Percentiles rank a stretch among this genome's conserved stretches.
Evolutionary conservation across 768 basidiomycete species (phyloP).

Genomic region (Gelatoporia subvermispora): DNA sequence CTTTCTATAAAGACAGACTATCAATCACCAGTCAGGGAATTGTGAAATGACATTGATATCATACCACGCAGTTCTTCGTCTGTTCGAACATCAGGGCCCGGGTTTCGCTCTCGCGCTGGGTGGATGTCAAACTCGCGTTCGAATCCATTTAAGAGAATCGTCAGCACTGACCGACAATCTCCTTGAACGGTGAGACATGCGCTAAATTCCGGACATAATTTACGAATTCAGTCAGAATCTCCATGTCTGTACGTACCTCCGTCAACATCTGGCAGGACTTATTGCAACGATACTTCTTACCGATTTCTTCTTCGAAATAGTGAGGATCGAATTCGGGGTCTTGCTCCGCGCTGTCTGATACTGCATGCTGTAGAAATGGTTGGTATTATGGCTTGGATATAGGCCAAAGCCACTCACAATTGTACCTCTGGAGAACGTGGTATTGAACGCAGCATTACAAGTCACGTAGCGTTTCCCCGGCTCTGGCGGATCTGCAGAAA

Average conservation of each 20-base stretch:
- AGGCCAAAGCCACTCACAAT: slow-evolving; percentile 30
- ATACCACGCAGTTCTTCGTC: slow-evolving; percentile 16
- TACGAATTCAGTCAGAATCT: slow-evolving; percentile 23
- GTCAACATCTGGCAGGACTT: too few relatives aligned
- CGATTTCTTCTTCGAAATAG: slow-evolving; percentile 27
- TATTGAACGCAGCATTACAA: slow-evolving; percentile 30
- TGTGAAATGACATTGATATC: slow-evolving; percentile 3
- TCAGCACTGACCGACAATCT: slow-evolving; percentile 14
- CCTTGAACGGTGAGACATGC: slow-evolving; percentile 18
- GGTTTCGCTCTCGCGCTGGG: slow-evolving; percentile 25
- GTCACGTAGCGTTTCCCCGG: slow-evolving; percentile 40
- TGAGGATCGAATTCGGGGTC: slow-evolving; percentile 27
- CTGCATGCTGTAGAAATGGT: slow-evolving; percentile 23
- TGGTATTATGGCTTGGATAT: background rate
- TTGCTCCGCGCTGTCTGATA: slow-evolving; percentile 20
- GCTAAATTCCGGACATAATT: slow-evolving; percentile 23
- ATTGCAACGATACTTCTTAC: slow-evolving; percentile 7
- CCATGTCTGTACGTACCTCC: slow-evolving; percentile 24
- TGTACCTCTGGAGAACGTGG: slow-evolving; percentile 43
- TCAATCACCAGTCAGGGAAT: background rate
- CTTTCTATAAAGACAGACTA: slow-evolving; percentile 3
- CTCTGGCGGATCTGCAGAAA: slow-evolving; percentile 26
- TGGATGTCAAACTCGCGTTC: background rate
- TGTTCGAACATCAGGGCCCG: slow-evolving; percentile 22
- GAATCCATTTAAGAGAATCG: too few relatives aligned